These are phyloP conservation scores for Sicyos baderoa DNA, from an alignment of 306 rosid species.

Conservation along the genomic window DNA sequence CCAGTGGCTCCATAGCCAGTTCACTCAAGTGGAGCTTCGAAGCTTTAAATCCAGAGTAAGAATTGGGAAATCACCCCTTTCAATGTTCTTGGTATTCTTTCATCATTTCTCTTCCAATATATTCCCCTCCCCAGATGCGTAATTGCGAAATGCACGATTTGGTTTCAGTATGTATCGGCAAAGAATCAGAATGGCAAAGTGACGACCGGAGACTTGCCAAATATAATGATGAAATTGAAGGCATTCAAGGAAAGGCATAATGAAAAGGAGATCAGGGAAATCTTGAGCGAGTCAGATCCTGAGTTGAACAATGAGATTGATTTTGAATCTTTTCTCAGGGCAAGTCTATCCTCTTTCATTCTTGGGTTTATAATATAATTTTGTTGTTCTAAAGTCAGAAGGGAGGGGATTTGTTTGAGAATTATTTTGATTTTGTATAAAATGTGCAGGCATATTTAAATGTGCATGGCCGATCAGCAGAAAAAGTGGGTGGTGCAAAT, in stretches of 20 bases:
- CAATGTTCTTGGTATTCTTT: background rate
- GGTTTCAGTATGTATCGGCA: slow-evolving; percentile 42
- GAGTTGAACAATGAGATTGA: slow-evolving; percentile 55
- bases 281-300: slow-evolving; percentile 51
- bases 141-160: background rate
- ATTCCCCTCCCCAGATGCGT: background rate
- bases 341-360: slow-evolving; percentile 23
- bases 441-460: slow-evolving; percentile 56
- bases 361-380: background rate
- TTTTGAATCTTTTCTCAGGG: slow-evolving; percentile 85
- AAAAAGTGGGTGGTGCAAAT: slow-evolving; percentile 50
- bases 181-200: slow-evolving; percentile 70
- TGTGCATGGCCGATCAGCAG: slow-evolving; percentile 48
- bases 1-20: slow-evolving; percentile 87
- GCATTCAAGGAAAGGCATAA: slow-evolving; percentile 47
- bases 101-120: background rate
- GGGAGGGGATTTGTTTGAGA: background rate
- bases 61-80: background rate
- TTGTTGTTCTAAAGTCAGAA: background rate
- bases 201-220: slow-evolving; percentile 56
- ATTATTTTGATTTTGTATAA: slow-evolving; percentile 16
- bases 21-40: slow-evolving; percentile 93
- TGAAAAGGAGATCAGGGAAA: slow-evolving; percentile 58
- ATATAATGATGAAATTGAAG: slow-evolving; percentile 56
- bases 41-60: slow-evolving; percentile 72